These are phyloP conservation scores for Venturia aucupariae DNA, from an alignment of 2,329 filamentous ascomycete species.

Conservation along the genomic window DNA sequence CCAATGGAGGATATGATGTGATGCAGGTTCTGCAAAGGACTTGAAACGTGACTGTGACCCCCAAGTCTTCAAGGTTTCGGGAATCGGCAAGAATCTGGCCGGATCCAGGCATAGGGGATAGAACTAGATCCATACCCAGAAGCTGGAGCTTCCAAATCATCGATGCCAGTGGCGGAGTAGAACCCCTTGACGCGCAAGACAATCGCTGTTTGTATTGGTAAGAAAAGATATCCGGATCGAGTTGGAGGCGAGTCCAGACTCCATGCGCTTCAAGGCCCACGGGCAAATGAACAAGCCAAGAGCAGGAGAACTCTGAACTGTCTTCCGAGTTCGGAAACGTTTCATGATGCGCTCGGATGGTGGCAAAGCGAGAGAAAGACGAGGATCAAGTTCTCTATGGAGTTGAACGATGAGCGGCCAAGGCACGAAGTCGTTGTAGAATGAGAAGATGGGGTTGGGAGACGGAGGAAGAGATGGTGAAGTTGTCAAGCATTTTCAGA, in stretches of 20 bases:
- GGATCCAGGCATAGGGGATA: not conserved
- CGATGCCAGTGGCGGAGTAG: not conserved
- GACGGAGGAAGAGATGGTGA: not conserved
- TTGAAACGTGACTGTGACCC: not conserved
- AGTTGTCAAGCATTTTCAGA: not conserved
- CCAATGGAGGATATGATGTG: not conserved
- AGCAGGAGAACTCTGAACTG: not conserved
- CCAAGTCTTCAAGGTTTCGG: not conserved
- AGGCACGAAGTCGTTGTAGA: not conserved
- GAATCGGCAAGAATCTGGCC: not conserved
- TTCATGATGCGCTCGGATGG: not conserved
- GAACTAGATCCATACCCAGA: not conserved
- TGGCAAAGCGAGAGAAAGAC: not conserved
- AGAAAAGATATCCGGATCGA: not conserved
- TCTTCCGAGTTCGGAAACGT: not conserved
- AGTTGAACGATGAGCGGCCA: not conserved
- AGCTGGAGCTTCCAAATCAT: not conserved
- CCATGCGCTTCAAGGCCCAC: not conserved
- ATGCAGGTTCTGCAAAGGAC: constrained; percentile 1
- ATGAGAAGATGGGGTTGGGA: not conserved
- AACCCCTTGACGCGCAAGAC: not conserved
- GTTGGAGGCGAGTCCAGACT: not conserved
- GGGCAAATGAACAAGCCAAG: not conserved
- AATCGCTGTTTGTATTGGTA: not conserved
- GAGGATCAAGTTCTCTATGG: not conserved